Evolutionary conservation across 2,329 filamentous ascomycete species (phyloP).

Genomic region (Aspergillus calidoustus): DNA sequence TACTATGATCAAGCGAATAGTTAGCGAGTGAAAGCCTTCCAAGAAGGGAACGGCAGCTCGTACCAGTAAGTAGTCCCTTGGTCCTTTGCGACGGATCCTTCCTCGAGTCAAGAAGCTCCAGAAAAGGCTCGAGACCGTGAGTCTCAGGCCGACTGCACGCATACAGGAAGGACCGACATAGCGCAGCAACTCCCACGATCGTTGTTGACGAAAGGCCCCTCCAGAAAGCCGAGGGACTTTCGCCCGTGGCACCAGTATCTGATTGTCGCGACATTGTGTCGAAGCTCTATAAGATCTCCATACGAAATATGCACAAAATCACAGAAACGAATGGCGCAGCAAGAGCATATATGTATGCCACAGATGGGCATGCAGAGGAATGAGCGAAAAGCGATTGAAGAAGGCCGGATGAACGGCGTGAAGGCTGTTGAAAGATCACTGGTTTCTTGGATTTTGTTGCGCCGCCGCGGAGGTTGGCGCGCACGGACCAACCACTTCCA

Average conservation of each 20-base stretch:
- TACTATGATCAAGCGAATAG: slow-evolving; percentile 56
- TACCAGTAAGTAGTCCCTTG: slow-evolving; percentile 83
- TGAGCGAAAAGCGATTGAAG: slow-evolving; percentile 3
- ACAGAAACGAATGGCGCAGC: slow-evolving; percentile 13
- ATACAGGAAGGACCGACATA: slow-evolving; percentile 77
- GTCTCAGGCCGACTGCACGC: slow-evolving; percentile 76
- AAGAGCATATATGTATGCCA: slow-evolving; percentile 6
- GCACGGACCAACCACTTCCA: slow-evolving; percentile 27
- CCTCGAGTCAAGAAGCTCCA: slow-evolving; percentile 75
- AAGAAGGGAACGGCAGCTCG: slow-evolving; percentile 23
- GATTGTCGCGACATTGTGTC: slow-evolving; percentile 35
- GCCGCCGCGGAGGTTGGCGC: slow-evolving; percentile 28
- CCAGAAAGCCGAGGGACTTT: slow-evolving; percentile 59
- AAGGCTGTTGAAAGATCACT: slow-evolving; percentile 23
- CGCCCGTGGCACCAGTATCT: slow-evolving; percentile 48
- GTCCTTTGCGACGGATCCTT: slow-evolving; percentile 68
- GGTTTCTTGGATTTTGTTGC: slow-evolving; percentile 20
- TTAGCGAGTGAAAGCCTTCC: slow-evolving; percentile 4
- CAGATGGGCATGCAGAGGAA: background rate
- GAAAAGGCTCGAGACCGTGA: slow-evolving; percentile 74
- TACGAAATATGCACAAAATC: slow-evolving; percentile 28
- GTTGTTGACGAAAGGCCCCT: slow-evolving; percentile 73
- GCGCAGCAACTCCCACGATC: slow-evolving; percentile 72
- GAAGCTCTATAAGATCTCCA: slow-evolving; percentile 28
- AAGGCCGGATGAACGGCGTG: slow-evolving; percentile 20